Conservation (phyloP, 2,329 filamentous ascomycete species). For the Madurella fahalii region DNA sequence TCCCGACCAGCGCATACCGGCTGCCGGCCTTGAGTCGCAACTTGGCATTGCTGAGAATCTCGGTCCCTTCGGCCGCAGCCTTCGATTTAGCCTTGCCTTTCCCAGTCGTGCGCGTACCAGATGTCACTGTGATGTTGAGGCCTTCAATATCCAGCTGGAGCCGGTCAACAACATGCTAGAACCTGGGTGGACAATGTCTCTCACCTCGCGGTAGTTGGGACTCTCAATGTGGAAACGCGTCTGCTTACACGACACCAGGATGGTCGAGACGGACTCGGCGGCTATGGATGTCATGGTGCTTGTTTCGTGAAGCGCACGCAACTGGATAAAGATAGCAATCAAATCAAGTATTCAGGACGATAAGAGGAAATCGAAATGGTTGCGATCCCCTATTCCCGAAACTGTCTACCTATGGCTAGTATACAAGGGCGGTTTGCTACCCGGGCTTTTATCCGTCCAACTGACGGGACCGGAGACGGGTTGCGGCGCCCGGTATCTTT, state of each 20-base stretch:
- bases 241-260: constrained; percentile 63
- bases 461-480: too few relatives aligned
- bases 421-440: too few relatives aligned
- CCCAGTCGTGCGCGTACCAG: constrained; percentile 34
- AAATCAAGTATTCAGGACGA: too few relatives aligned
- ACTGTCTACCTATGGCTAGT: too few relatives aligned
- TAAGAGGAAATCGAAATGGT: too few relatives aligned
- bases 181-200: constrained; percentile 39
- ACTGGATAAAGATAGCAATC: too few relatives aligned
- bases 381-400: too few relatives aligned
- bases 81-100: constrained; percentile 44
- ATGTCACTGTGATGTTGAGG: constrained; percentile 62
- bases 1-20: constrained; percentile 73
- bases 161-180: constrained; percentile 54
- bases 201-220: constrained; percentile 54
- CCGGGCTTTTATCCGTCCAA: too few relatives aligned
- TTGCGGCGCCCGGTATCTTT: too few relatives aligned
- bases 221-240: constrained; percentile 60
- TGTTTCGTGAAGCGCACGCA: too few relatives aligned
- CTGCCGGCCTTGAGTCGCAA: constrained; percentile 68
- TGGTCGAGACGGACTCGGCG: constrained; percentile 48
- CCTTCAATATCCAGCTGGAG: constrained; percentile 65
- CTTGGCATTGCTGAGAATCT: constrained; percentile 67
- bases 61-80: constrained; percentile 47
- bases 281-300: constrained; percentile 34